Evolutionary conservation across 495 filamentous ascomycete species (phyloP).

Genomic region (Rostrohypoxylon terebratum): DNA sequence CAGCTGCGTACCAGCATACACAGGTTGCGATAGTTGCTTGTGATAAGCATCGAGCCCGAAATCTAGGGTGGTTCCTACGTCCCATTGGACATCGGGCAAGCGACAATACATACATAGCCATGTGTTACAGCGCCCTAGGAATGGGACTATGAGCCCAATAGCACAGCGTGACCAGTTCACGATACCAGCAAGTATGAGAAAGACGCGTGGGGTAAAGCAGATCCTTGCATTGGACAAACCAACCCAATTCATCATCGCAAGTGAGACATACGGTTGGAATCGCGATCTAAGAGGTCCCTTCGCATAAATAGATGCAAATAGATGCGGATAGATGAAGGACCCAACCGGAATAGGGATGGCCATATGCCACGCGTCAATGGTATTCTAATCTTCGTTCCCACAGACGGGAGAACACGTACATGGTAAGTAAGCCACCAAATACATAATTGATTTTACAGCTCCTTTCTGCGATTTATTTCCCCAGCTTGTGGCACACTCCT

Average conservation of each 20-base stretch:
- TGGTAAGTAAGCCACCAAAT: constrained; percentile 27
- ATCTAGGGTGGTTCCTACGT: constrained; percentile 10
- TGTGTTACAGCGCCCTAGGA: constrained; percentile 35
- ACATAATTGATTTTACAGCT: neutral
- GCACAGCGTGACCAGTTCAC: constrained; percentile 13
- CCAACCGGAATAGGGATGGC: constrained; percentile 31
- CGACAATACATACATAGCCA: constrained; percentile 7
- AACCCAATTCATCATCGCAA: constrained; percentile 24
- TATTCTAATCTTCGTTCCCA: constrained; percentile 20
- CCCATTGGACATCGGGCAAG: constrained; percentile 30
- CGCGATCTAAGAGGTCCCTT: constrained; percentile 36
- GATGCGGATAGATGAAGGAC: neutral
- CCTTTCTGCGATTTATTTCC: neutral
- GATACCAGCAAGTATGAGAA: constrained; percentile 25
- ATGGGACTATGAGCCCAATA: constrained; percentile 32
- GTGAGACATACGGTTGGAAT: constrained; percentile 38
- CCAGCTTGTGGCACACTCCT: constrained; percentile 12
- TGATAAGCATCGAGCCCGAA: constrained; percentile 19
- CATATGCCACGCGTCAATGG: constrained; percentile 40
- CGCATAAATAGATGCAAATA: constrained; percentile 6
- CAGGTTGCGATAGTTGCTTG: neutral
- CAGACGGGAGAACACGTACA: constrained; percentile 25
- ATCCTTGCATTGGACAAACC: constrained; percentile 42
- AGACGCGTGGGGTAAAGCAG: constrained; percentile 43
- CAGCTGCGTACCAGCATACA: neutral